Conservation (phyloP, 352 stramenopile species). For the Phytopythium ostracodes region DNA sequence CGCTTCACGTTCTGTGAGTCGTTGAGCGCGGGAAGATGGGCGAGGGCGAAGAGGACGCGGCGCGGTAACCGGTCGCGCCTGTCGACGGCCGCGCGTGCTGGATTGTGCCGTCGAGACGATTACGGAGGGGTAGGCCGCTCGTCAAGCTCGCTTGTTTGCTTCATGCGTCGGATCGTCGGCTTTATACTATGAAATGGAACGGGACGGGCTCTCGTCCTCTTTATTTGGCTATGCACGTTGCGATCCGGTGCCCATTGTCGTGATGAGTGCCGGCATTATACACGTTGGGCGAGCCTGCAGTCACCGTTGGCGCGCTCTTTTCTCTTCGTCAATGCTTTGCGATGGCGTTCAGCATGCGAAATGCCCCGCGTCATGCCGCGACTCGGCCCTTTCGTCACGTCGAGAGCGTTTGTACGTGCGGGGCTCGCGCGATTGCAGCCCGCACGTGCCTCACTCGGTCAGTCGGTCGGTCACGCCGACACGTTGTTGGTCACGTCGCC, state of each 20-base stretch:
- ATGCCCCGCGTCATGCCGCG: not conserved
- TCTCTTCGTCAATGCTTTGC: not conserved
- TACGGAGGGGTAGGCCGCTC: not conserved
- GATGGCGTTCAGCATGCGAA: not conserved
- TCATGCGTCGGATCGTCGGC: too few relatives aligned
- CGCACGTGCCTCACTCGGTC: not conserved
- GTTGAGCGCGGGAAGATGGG: not conserved
- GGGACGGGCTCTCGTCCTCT: not conserved
- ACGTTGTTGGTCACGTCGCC: too few relatives aligned
- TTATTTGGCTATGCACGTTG: not conserved
- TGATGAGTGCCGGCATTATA: not conserved
- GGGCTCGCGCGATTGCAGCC: not conserved
- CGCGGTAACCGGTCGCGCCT: not conserved
- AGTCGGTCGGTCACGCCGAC: not conserved
- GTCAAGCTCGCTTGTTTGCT: not conserved
- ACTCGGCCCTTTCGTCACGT: not conserved
- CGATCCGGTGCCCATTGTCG: not conserved
- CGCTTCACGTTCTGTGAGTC: not conserved
- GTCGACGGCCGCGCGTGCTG: not conserved
- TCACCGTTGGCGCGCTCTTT: not conserved
- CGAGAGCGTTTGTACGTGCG: not conserved
- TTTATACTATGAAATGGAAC: not conserved
- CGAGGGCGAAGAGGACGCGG: not conserved
- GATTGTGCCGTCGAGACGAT: slow-evolving; percentile 2
- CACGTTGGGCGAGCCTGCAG: not conserved